Percentiles rank a stretch among this genome's conserved stretches.
These are phyloP conservation scores for Hypsizygus marmoreus DNA, from an alignment of 768 basidiomycete genomes.

Conservation along the genomic window DNA sequence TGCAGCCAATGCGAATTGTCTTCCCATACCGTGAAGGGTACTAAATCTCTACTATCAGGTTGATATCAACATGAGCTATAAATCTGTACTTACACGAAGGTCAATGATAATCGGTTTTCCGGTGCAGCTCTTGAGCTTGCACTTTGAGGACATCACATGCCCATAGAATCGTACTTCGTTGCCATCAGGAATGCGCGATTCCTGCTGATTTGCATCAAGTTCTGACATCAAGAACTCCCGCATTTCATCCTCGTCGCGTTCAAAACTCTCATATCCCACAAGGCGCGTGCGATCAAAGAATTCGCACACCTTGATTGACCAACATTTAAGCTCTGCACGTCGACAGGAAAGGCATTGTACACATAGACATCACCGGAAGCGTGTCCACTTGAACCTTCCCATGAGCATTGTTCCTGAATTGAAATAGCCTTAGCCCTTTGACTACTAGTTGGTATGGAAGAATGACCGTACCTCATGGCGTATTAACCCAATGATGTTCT, in stretches of 20 bases:
- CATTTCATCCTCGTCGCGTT: slow-evolving; percentile 1
- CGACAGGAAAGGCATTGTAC: background rate
- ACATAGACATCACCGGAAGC: background rate
- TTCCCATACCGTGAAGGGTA: background rate
- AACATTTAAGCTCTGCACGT: background rate
- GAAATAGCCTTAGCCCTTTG: too few species aligned
- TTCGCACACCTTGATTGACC: slow-evolving; percentile 1
- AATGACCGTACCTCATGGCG: background rate
- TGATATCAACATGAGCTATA: too few species aligned
- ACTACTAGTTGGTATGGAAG: too few species aligned
- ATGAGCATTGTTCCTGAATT: slow-evolving; percentile 6
- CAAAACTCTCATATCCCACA: background rate
- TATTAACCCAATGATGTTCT: background rate
- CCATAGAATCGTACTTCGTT: background rate
- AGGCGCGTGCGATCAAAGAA: background rate
- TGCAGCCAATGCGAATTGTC: background rate
- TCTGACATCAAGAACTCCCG: background rate
- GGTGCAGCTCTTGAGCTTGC: background rate
- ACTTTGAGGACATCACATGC: background rate
- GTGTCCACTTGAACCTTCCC: background rate
- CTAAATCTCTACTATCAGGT: background rate
- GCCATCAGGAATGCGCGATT: background rate
- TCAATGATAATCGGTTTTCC: background rate
- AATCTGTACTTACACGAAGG: background rate
- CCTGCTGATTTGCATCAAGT: background rate